Percentiles rank a stretch among this genome's conserved stretches.
These are phyloP conservation scores for Nemania bipapillata DNA, from an alignment of 2,329 filamentous ascomycete genomes.

Conservation along the genomic window DNA sequence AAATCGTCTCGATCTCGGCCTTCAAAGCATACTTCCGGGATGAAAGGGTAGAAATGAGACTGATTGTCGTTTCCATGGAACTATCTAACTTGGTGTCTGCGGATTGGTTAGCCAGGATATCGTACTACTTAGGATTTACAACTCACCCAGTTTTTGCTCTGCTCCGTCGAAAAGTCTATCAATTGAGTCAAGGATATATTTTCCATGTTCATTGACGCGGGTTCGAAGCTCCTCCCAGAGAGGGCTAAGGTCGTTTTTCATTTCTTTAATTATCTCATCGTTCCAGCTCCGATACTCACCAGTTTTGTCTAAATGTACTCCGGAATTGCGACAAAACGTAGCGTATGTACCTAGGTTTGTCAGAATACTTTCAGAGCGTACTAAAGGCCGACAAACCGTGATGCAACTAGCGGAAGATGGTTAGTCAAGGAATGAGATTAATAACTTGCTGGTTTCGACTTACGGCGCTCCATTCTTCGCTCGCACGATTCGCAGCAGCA, in stretches of 20 bases:
- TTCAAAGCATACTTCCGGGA: slow-evolving; percentile 48
- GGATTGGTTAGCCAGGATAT: not conserved
- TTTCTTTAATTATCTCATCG: slow-evolving; percentile 54
- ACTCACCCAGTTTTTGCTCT: slow-evolving; percentile 26
- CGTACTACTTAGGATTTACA: not conserved
- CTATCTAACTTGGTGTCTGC: slow-evolving; percentile 24
- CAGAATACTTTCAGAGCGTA: slow-evolving; percentile 56
- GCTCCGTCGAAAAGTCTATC: slow-evolving; percentile 34
- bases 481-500: slow-evolving; percentile 45
- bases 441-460: slow-evolving; percentile 40
- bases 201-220: slow-evolving; percentile 28
- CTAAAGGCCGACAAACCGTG: slow-evolving; percentile 28
- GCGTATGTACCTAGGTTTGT: slow-evolving; percentile 46
- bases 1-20: slow-evolving; percentile 40
- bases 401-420: slow-evolving; percentile 21
- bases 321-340: slow-evolving; percentile 58
- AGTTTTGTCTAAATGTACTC: slow-evolving; percentile 49
- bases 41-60: slow-evolving; percentile 46
- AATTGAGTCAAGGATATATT: slow-evolving; percentile 27
- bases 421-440: slow-evolving; percentile 16
- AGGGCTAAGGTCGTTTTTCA: slow-evolving; percentile 51
- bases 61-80: slow-evolving; percentile 6
- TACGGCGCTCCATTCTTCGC: slow-evolving; percentile 52
- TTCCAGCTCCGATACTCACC: slow-evolving; percentile 58
- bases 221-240: slow-evolving; percentile 50